Evolutionary conservation across 352 stramenopile species (phyloP).

Genomic region (Phytophthora uliginosa): DNA sequence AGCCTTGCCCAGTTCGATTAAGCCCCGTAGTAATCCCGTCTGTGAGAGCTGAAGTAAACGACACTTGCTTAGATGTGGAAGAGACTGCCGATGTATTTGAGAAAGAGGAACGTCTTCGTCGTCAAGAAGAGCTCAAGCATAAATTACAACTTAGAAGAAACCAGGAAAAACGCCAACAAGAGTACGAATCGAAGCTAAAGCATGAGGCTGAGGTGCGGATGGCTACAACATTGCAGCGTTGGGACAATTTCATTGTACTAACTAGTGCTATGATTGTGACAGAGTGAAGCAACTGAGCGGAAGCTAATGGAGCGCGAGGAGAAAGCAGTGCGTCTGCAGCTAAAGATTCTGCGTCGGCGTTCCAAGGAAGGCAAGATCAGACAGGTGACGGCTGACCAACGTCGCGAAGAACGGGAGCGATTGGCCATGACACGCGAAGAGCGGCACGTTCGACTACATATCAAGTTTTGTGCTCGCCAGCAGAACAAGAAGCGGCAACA

Average conservation of each 20-base stretch:
- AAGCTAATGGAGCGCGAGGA: constrained; percentile 84
- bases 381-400: constrained; percentile 58
- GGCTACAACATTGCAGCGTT: neutral
- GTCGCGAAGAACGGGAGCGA: constrained; percentile 74
- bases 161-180: constrained; percentile 47
- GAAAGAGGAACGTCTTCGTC: constrained; percentile 36
- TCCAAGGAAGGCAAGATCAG: constrained; percentile 54
- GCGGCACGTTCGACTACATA: constrained; percentile 54
- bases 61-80: constrained; percentile 1
- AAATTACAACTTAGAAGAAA: constrained; percentile 50
- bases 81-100: constrained; percentile 10
- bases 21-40: constrained; percentile 43
- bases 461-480: constrained; percentile 54
- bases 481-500: constrained; percentile 24
- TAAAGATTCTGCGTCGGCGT: constrained; percentile 69
- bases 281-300: constrained; percentile 69
- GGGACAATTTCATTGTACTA: neutral
- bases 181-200: constrained; percentile 47
- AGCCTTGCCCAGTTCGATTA: constrained; percentile 51
- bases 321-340: constrained; percentile 57
- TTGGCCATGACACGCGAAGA: constrained; percentile 82
- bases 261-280: constrained; percentile 7
- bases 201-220: constrained; percentile 45
- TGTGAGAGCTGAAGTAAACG: constrained; percentile 2
- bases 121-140: constrained; percentile 59